These are phyloP conservation scores for Beta corolliflora DNA, from an alignment of 179 eudicot genomes.

Conservation along the genomic window DNA sequence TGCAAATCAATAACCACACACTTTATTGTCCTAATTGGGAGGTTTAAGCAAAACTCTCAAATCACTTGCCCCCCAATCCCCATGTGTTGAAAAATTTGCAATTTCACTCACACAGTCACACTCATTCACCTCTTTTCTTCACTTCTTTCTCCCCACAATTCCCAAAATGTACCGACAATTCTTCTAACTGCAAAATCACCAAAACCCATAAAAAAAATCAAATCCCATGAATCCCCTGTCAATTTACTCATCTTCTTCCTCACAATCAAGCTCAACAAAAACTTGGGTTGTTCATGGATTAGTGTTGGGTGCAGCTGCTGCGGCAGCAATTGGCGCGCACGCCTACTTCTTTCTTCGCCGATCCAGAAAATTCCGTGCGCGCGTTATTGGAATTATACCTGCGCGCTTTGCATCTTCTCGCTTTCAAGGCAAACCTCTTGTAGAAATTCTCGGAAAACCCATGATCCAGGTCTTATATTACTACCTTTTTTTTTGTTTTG, in stretches of 20 bases:
- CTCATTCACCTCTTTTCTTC: too few relatives aligned
- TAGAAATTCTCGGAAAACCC: slow-evolving; percentile 82
- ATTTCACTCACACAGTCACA: too few relatives aligned
- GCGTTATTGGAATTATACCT: slow-evolving; percentile 80
- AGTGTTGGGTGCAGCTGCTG: slow-evolving; percentile 52
- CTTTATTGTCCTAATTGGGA: too few relatives aligned
- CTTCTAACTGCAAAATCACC: background rate
- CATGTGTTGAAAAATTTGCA: too few relatives aligned
- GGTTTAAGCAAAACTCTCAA: too few relatives aligned
- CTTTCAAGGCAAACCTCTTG: slow-evolving; percentile 81
- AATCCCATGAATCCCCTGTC: slow-evolving; percentile 37
- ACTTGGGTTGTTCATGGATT: slow-evolving; percentile 62
- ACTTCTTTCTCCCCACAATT: background rate
- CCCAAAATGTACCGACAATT: slow-evolving; percentile 2
- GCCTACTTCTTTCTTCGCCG: slow-evolving; percentile 46
- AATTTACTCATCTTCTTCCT: slow-evolving; percentile 40
- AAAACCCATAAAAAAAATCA: background rate
- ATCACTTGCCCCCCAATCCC: too few relatives aligned
- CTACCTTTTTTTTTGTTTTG: background rate
- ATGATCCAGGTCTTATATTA: slow-evolving; percentile 71
- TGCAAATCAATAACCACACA: too few relatives aligned
- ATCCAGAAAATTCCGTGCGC: slow-evolving; percentile 57
- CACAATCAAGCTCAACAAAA: slow-evolving; percentile 45
- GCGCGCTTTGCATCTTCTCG: slow-evolving; percentile 84
- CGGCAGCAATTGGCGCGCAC: slow-evolving; percentile 61